Evolutionary conservation across 306 rosid species (phyloP).

Genomic region (Mimosa pudica): DNA sequence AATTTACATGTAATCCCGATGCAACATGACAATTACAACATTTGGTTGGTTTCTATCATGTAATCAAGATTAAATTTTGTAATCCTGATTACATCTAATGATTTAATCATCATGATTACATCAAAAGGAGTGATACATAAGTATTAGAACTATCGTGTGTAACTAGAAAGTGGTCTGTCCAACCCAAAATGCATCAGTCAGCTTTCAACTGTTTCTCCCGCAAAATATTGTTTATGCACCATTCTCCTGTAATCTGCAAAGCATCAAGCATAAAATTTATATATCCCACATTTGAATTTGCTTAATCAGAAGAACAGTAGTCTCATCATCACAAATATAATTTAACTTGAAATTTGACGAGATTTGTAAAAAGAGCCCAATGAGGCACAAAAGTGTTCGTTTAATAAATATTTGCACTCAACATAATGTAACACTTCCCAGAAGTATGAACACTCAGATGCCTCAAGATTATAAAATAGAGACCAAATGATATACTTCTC

Average conservation of each 20-base stretch:
- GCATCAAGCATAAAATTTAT: slow-evolving; percentile 22
- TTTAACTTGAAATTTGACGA: neutral
- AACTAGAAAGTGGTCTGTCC: slow-evolving; percentile 15
- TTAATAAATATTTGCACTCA: neutral
- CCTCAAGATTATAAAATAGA: neutral
- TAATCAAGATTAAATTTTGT: too few species aligned
- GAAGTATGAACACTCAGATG: neutral
- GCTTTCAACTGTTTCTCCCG: slow-evolving; percentile 76
- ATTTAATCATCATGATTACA: too few species aligned
- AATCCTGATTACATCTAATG: too few species aligned
- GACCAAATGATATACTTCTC: neutral
- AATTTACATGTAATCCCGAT: too few species aligned
- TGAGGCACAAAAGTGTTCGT: neutral
- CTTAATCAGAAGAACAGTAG: neutral
- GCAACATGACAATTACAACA: too few species aligned
- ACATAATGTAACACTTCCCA: neutral
- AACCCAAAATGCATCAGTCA: slow-evolving; percentile 43
- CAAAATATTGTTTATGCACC: slow-evolving; percentile 80
- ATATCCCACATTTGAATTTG: slow-evolving; percentile 2
- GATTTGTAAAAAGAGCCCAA: neutral
- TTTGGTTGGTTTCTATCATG: too few species aligned
- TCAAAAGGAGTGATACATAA: too few species aligned
- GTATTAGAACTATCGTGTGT: slow-evolving; percentile 28
- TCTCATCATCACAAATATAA: neutral
- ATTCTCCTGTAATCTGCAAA: slow-evolving; percentile 76